A percentile compares a stretch with the other conserved stretches of the same genome.
These are phyloP conservation scores for Eimeria tenella DNA, from an alignment of 169 alveolate genomes.

Conservation along the genomic window DNA sequence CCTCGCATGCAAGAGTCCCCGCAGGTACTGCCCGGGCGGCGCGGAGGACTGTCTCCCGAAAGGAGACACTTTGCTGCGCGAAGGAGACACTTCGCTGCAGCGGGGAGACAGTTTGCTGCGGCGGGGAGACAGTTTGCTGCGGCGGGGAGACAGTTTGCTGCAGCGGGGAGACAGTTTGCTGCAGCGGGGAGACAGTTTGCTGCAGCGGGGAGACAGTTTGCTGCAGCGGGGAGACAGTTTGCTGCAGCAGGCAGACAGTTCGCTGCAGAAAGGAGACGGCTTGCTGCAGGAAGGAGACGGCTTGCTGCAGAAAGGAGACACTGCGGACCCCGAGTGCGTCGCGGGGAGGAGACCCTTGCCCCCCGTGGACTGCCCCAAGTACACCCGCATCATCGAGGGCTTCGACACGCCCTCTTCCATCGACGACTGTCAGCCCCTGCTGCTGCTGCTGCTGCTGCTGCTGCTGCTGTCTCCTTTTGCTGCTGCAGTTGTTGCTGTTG, in stretches of 20 bases:
- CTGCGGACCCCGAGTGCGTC: constrained; percentile 18
- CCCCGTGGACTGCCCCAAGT: constrained; percentile 85
- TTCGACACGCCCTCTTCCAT: constrained; percentile 86
- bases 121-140: background rate
- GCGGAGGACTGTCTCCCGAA: constrained; percentile 65
- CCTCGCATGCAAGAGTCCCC: constrained; percentile 85
- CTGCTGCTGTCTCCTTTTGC: background rate
- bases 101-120: background rate
- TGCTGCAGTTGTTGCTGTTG: background rate
- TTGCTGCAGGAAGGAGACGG: constrained; percentile 2
- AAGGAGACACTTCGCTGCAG: constrained; percentile 9
- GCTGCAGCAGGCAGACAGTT: background rate
- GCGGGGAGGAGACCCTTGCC: constrained; percentile 71
- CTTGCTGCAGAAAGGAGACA: background rate
- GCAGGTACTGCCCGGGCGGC: constrained; percentile 90
- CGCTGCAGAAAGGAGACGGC: background rate
- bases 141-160: background rate
- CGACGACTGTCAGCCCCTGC: constrained; percentile 83
- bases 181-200: background rate
- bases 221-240: background rate
- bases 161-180: background rate
- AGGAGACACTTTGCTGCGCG: constrained; percentile 14
- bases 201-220: background rate
- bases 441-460: background rate
- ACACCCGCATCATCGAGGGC: constrained; percentile 89